Evolutionary conservation across 192 early-diverging fungal species (phyloP).

Genomic region (Helicostylum pulchrum): DNA sequence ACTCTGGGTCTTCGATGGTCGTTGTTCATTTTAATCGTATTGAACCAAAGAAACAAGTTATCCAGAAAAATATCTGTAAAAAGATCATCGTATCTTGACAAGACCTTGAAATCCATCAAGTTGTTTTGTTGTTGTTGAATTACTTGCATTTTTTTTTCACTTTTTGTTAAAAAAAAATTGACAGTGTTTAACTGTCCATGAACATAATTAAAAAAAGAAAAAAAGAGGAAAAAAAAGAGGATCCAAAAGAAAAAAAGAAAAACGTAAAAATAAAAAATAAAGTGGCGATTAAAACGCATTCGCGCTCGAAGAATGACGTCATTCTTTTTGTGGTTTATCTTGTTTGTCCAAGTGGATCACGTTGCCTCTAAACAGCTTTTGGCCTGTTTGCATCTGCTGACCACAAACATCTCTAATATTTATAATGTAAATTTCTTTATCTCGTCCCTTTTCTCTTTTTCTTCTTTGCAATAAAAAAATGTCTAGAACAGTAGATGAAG

Average conservation of each 20-base stretch:
- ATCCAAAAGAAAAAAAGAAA: background rate
- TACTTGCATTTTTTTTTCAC: background rate
- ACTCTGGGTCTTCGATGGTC: slow-evolving; percentile 29
- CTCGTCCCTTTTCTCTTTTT: slow-evolving; percentile 3
- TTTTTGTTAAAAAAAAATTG: background rate
- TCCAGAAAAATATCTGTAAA: slow-evolving; percentile 49
- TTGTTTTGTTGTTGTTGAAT: no score
- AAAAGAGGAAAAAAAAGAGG: background rate
- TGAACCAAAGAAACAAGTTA: slow-evolving; percentile 47
- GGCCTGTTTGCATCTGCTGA: no score
- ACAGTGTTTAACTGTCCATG: slow-evolving; percentile 1
- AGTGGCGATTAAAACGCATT: background rate
- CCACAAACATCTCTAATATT: background rate
- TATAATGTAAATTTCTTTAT: no score
- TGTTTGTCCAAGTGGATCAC: background rate
- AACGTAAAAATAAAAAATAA: slow-evolving; percentile 11
- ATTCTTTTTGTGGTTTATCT: background rate
- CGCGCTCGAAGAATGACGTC: background rate
- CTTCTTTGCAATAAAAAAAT: no score
- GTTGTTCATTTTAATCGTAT: slow-evolving; percentile 50
- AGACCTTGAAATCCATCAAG: slow-evolving; percentile 44
- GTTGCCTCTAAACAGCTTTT: no score
- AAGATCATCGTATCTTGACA: slow-evolving; percentile 52
- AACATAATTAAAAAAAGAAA: background rate
- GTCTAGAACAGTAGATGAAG: background rate